Conservation (phyloP, 2,329 filamentous ascomycete genomes). For the Colletotrichum australisinense region DNA sequence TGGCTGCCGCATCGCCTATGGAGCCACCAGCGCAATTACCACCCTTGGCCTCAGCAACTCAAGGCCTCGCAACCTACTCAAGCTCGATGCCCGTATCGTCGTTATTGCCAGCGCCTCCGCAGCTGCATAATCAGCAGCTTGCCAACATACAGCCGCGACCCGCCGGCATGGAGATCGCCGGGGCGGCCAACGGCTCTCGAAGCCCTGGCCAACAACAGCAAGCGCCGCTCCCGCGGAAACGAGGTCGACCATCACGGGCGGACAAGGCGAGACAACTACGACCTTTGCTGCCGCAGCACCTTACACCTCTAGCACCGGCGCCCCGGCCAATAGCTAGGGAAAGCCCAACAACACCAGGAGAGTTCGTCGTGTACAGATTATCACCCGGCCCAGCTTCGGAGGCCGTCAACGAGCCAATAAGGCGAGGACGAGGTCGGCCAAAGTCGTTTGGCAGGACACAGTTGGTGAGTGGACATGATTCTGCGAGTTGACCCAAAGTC, state of each 20-base stretch:
- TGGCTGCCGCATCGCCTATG: conserved; percentile 36
- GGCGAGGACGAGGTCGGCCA: conserved; percentile 23
- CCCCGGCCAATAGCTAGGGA: conserved; percentile 9
- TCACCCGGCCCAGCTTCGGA: conserved; percentile 16
- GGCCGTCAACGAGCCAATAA: neutral
- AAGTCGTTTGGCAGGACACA: conserved; percentile 18
- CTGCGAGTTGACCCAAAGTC: no score
- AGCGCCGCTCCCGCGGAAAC: conserved; percentile 45
- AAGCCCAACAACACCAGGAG: conserved; percentile 25
- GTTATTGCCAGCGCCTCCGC: conserved; percentile 19
- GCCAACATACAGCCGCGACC: conserved; percentile 38
- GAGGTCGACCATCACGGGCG: conserved; percentile 58
- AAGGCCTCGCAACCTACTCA: conserved; percentile 7
- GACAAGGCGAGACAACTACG: conserved; percentile 51
- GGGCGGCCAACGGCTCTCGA: conserved; percentile 5
- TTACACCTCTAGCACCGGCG: conserved; percentile 44
- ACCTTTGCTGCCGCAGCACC: conserved; percentile 46
- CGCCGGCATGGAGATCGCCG: neutral
- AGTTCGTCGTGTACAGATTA: conserved; percentile 16
- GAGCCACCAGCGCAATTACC: conserved; percentile 26
- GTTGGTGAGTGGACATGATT: neutral
- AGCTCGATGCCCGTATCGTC: conserved; percentile 19
- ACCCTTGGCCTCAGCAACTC: conserved; percentile 17
- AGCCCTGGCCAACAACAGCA: conserved; percentile 20
- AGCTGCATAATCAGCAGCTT: conserved; percentile 28